Evolutionary conservation across 208 protist genomes (phyloP).

Genomic region (Porcisia deanei): DNA sequence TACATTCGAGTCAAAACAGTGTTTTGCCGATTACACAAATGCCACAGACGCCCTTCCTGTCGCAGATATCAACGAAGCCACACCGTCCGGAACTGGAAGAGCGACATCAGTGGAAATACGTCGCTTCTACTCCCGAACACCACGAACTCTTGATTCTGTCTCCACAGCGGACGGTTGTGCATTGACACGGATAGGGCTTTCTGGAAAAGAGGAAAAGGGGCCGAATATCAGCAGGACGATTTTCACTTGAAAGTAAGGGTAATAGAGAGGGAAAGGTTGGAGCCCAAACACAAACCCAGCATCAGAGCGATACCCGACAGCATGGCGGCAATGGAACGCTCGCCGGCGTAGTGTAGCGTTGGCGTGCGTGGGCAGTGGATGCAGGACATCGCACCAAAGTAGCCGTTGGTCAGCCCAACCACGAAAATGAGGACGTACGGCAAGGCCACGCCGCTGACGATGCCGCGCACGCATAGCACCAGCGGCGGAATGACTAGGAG

Average conservation of each 20-base stretch:
- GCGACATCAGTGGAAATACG: not conserved
- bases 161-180: not conserved
- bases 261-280: conserved; percentile 48
- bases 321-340: conserved; percentile 65
- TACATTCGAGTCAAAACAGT: not conserved
- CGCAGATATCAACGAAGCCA: not conserved
- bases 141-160: not conserved
- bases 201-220: not conserved
- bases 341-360: conserved; percentile 47
- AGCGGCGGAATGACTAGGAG: conserved; percentile 58
- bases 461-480: conserved; percentile 56
- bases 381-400: conserved; percentile 67
- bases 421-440: conserved; percentile 61
- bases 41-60: not conserved
- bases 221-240: not conserved
- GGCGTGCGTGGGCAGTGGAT: conserved; percentile 60
- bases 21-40: not conserved
- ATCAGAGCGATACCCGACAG: conserved; percentile 47
- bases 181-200: not conserved
- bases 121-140: not conserved
- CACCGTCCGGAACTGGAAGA: not conserved
- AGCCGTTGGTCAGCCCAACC: conserved; percentile 76
- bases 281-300: conserved; percentile 56
- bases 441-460: conserved; percentile 42
- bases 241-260: conserved; percentile 34